Conservation (phyloP, 768 basidiomycete species). For the Thelephora ganbajun region DNA sequence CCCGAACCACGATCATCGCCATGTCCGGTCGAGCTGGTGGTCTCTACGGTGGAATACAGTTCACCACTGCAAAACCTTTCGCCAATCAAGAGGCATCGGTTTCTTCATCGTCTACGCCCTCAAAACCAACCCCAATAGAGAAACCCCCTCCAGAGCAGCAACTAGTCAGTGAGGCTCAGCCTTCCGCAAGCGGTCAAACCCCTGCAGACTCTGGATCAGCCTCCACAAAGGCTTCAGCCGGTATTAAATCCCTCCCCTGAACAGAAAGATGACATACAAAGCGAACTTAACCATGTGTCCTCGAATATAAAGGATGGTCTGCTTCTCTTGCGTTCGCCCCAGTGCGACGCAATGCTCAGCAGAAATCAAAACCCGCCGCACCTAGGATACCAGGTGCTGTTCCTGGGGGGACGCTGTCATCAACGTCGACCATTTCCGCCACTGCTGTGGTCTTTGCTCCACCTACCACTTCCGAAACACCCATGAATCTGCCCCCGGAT, state of each 20-base stretch:
- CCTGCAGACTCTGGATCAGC: conserved; percentile 18
- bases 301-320: conserved; percentile 61
- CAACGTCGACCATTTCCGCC: conserved; percentile 23
- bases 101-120: conserved; percentile 24
- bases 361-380: conserved; percentile 42
- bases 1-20: conserved; percentile 11
- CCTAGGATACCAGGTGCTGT: conserved; percentile 51
- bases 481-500: conserved; percentile 14
- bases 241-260: conserved; percentile 34
- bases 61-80: conserved; percentile 55
- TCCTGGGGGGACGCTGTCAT: conserved; percentile 25
- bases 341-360: conserved; percentile 41
- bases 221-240: conserved; percentile 37
- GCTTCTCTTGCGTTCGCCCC: conserved; percentile 84
- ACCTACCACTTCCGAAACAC: conserved; percentile 35
- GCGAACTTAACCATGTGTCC: conserved; percentile 32
- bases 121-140: conserved; percentile 18
- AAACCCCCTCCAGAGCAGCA: conserved; percentile 7
- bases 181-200: conserved; percentile 14
- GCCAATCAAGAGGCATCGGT: background rate
- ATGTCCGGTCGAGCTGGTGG: conserved; percentile 76
- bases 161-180: conserved; percentile 15
- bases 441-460: conserved; percentile 63
- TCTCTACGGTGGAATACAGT: conserved; percentile 78
- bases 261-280: conserved; percentile 32